phyloP scores from a whole-genome alignment of 2,329 filamentous ascomycete species.

The Escovopsis weberi region DNA sequence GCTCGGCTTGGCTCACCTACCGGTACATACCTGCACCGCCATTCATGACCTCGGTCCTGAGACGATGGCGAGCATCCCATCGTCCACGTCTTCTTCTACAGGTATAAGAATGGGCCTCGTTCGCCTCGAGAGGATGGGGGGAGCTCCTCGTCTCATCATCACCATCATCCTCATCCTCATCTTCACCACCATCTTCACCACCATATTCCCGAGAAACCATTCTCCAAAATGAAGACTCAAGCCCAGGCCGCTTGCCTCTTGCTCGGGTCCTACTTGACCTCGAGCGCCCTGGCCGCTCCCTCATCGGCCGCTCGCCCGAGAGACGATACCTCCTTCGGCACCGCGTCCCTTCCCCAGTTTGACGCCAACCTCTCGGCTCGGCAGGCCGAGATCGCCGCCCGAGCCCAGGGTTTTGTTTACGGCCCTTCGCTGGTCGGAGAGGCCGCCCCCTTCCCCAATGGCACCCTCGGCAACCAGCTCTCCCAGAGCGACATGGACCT shows the following conservation, averaged over 20 bases:
- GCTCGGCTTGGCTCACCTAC: too few species aligned
- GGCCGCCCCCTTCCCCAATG: conserved; percentile 9
- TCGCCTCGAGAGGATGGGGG: too few species aligned
- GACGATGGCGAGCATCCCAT: too few species aligned
- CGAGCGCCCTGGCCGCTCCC: conserved; percentile 1
- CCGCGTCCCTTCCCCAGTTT: conserved; percentile 6
- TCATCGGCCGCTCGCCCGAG: conserved; percentile 1
- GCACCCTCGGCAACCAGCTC: conserved; percentile 8
- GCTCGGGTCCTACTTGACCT: not conserved
- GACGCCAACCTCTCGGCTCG: conserved; percentile 5
- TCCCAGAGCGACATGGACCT: conserved; percentile 6
- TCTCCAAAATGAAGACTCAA: conserved; percentile 1
- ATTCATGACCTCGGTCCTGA: too few species aligned
- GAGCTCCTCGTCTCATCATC: too few species aligned
- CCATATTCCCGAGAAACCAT: not conserved
- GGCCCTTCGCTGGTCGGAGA: conserved; percentile 10
- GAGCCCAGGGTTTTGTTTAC: conserved; percentile 6
- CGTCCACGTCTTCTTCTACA: too few species aligned
- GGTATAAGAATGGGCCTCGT: too few species aligned
- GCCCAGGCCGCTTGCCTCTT: conserved; percentile 1
- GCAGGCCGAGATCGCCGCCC: conserved; percentile 4
- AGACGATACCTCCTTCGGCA: too few species aligned
- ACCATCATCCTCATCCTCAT: too few species aligned
- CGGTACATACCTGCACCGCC: too few species aligned
- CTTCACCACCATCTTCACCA: too few species aligned